Evolutionary conservation across 2,329 filamentous ascomycete genomes (phyloP), one percentile per base, ranked within the genome.

Genomic region (Colletotrichum magnum): DNA sequence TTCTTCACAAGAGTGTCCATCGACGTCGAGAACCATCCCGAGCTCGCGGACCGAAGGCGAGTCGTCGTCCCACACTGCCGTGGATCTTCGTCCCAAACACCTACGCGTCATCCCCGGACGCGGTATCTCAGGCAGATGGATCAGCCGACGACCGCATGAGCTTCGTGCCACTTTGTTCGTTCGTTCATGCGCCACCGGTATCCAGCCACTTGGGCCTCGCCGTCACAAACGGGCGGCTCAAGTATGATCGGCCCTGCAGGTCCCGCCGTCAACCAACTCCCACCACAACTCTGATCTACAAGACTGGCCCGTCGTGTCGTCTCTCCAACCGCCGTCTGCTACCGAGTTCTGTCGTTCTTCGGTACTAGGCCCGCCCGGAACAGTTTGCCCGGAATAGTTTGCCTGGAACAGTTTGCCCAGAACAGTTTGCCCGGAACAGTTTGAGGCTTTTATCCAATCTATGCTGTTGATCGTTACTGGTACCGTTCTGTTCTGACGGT

Each of bases 241-340:
- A 36, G 64, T 64, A n/a, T 70, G 68, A 70, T 68, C 63, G 63
- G 53, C 67, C 21, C 24, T 2, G 10, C 21, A 15, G 24, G 32
- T 13, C 5, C 45, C 57, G 32, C 6, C 41, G n/a, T 48, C 4
- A 16, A 39, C 60, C 58, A 41, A 43, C 5, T n/a, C n/a, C 15
- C n/a, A 5, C 7, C 6, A 5, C 10, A 43, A 39, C 32, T 50
- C 50, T 36, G 21, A 28, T 47, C 39, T 36, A 32, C 32, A 36
- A 63, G 18, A 9, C 5, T 36, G 32, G 32, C 9, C 32, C 32
- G 32, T 36, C 32, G 32, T 36, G 32, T 36, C 32, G 16, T 32
- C 3, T n/a, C 15, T 21, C 6, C 2, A 36, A 36, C 21, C 32
- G 36, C 41, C 41, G 41, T 6, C 2, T n/a, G 41, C 41, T 43